Evolutionary conservation across 106 monocot genomes (phyloP).

Genomic region (Phalaenopsis equestris): DNA sequence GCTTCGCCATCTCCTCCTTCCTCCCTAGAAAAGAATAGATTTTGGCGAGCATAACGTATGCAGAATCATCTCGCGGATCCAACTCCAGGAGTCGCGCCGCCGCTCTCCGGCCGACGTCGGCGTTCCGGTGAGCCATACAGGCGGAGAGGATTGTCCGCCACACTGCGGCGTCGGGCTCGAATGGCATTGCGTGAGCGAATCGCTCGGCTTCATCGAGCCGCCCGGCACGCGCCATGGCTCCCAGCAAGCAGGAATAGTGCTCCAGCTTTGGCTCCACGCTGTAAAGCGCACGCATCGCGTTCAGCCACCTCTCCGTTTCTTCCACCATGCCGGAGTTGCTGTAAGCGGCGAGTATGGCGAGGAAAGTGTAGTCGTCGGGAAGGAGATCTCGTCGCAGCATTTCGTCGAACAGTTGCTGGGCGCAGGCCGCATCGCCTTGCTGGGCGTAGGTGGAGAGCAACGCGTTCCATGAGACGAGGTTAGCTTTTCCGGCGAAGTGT

Average conservation of each 20-base stretch:
- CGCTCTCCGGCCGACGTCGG: constrained; percentile 13
- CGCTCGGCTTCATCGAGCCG: constrained; percentile 38
- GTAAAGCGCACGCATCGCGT: constrained; percentile 21
- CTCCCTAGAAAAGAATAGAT: constrained; percentile 25
- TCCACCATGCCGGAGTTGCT: constrained; percentile 39
- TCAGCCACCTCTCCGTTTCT: constrained; percentile 31
- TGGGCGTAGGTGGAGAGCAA: constrained; percentile 37
- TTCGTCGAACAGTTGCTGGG: constrained; percentile 17
- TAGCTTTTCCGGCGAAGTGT: background rate
- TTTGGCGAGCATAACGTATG: constrained; percentile 53
- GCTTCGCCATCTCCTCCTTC: constrained; percentile 15
- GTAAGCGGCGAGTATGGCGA: constrained; percentile 38
- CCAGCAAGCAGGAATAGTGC: constrained; percentile 60
- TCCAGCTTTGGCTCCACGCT: constrained; percentile 33
- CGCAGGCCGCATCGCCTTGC: constrained; percentile 30
- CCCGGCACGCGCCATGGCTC: constrained; percentile 41
- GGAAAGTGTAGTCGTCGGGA: constrained; percentile 34
- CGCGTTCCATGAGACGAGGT: constrained; percentile 40
- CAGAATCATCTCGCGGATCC: constrained; percentile 44
- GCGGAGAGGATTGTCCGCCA: constrained; percentile 60
- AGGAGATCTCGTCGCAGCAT: constrained; percentile 19
- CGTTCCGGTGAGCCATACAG: constrained; percentile 22
- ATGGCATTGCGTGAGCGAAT: constrained; percentile 37
- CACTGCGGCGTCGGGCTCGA: constrained; percentile 43
- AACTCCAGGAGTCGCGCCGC: constrained; percentile 33